These are phyloP conservation scores for Moesziomyces globuligerus DNA, from an alignment of 1,284 basidiomycete species.

Conservation along the genomic window DNA sequence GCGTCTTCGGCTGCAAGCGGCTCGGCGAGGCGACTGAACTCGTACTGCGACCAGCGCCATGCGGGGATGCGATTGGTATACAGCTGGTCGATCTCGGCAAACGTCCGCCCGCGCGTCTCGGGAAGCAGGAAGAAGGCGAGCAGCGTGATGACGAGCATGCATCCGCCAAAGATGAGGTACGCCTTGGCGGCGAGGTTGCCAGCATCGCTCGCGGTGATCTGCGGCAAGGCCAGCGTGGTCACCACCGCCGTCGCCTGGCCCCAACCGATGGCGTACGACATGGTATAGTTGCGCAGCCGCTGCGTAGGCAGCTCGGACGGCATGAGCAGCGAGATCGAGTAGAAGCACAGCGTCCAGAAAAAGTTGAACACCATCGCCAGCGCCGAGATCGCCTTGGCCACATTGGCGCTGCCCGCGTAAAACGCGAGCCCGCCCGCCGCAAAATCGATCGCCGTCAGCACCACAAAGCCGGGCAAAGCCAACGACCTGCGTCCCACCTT, in stretches of 20 bases:
- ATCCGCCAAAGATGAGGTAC: constrained; percentile 59
- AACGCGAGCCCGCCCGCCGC: constrained; percentile 48
- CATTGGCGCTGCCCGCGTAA: constrained; percentile 5
- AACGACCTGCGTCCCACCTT: constrained; percentile 50
- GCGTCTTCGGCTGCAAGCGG: constrained; percentile 2
- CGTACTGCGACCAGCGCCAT: constrained; percentile 51
- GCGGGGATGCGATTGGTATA: constrained; percentile 41
- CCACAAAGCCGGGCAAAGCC: constrained; percentile 48
- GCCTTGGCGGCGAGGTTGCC: constrained; percentile 53
- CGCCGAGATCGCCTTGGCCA: constrained; percentile 47
- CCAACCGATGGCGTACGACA: constrained; percentile 58
- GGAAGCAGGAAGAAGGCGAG: constrained; percentile 50
- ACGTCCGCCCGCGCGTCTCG: constrained; percentile 53
- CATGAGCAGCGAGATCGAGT: constrained; percentile 57
- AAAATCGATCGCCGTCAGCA: constrained; percentile 50
- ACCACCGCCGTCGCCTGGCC: constrained; percentile 57
- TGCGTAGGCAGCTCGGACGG: constrained; percentile 57
- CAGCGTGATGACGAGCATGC: constrained; percentile 49
- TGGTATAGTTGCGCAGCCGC: constrained; percentile 52
- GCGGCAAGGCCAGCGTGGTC: constrained; percentile 52
- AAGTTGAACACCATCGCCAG: constrained; percentile 60
- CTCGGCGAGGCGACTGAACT: constrained; percentile 11
- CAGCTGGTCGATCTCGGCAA: constrained; percentile 59
- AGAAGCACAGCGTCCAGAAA: constrained; percentile 57
- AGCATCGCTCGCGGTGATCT: constrained; percentile 53